A percentile compares a stretch with the other conserved stretches of the same genome.
Evolutionary conservation across 768 basidiomycete species (phyloP).

Genomic region (Leccinellum luteum): DNA sequence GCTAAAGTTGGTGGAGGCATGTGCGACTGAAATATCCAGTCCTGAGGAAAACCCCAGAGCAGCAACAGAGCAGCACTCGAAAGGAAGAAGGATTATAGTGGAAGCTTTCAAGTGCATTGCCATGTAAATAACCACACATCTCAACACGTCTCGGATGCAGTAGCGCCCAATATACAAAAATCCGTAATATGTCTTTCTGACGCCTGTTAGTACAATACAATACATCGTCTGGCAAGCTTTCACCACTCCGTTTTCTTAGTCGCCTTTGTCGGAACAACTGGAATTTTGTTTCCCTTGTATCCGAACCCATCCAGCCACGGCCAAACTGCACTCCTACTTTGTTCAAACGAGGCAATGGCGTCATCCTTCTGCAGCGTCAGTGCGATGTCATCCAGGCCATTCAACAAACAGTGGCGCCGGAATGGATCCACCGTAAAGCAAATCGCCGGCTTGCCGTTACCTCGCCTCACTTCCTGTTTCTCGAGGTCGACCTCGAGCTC

Average conservation of each 20-base stretch:
- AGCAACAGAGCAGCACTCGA: conserved; percentile 2
- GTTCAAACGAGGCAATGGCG: conserved; percentile 79
- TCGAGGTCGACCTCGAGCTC: conserved; percentile 85
- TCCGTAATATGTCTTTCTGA: neutral
- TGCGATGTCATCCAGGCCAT: conserved; percentile 96
- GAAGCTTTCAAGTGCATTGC: conserved; percentile 2
- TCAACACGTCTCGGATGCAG: conserved; percentile 15
- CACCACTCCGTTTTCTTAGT: conserved; percentile 72
- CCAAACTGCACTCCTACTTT: conserved; percentile 73
- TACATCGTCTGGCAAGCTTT: conserved; percentile 9
- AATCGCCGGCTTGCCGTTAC: conserved; percentile 69
- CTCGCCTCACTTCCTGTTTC: conserved; percentile 72
- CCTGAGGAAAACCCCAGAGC: neutral
- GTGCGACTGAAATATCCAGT: conserved; percentile 1
- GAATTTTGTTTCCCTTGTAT: conserved; percentile 77
- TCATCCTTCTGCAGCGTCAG: conserved; percentile 81
- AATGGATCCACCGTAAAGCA: conserved; percentile 84
- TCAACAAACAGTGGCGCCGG: conserved; percentile 89
- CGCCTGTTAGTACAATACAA: neutral
- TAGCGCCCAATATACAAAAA: neutral
- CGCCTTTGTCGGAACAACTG: conserved; percentile 41
- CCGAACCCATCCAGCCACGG: conserved; percentile 98
- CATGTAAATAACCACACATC: conserved; percentile 9
- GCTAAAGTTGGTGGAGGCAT: conserved; percentile 18
- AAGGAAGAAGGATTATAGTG: neutral